Evolutionary conservation across 2,329 filamentous ascomycete genomes (phyloP).

Genomic region (Plectosphaerella cucumerina): DNA sequence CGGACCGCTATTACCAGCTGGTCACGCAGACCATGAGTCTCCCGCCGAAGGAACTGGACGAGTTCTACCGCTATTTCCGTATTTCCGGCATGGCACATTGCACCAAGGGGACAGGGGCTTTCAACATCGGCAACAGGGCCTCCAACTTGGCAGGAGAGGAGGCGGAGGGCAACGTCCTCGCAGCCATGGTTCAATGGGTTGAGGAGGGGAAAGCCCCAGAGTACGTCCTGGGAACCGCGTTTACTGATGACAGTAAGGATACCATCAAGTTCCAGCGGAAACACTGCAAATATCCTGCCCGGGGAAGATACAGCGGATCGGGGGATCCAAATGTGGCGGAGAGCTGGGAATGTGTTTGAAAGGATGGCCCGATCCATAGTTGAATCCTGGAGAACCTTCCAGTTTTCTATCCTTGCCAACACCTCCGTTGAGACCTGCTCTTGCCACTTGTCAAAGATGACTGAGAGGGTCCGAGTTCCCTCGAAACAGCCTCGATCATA

Average conservation of each 20-base stretch:
- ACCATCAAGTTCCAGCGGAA: slow-evolving; percentile 24
- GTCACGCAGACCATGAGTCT: background rate
- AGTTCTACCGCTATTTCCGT: slow-evolving; percentile 48
- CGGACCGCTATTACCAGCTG: slow-evolving; percentile 1
- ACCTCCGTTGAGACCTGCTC: no score
- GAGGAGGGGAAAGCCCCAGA: slow-evolving; percentile 38
- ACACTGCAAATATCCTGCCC: slow-evolving; percentile 29
- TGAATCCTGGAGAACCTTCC: no score
- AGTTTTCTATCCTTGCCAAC: no score
- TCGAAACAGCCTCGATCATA: no score
- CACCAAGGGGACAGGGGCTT: slow-evolving; percentile 39
- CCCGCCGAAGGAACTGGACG: slow-evolving; percentile 25
- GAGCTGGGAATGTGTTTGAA: slow-evolving; percentile 22
- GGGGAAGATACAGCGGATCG: slow-evolving; percentile 23
- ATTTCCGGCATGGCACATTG: slow-evolving; percentile 54
- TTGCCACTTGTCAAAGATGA: no score
- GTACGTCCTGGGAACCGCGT: slow-evolving; percentile 27
- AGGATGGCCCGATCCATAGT: no score
- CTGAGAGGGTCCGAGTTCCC: no score
- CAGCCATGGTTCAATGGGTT: slow-evolving; percentile 47
- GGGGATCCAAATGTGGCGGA: slow-evolving; percentile 19
- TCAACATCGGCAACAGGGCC: slow-evolving; percentile 18
- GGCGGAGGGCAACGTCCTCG: slow-evolving; percentile 38
- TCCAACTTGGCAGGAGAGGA: slow-evolving; percentile 15
- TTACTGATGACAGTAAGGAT: slow-evolving; percentile 16